Percentiles rank a stretch among this genome's conserved stretches.
phyloP scores from a whole-genome alignment of 805 yeast species.

The Myxozyma monticola region DNA sequence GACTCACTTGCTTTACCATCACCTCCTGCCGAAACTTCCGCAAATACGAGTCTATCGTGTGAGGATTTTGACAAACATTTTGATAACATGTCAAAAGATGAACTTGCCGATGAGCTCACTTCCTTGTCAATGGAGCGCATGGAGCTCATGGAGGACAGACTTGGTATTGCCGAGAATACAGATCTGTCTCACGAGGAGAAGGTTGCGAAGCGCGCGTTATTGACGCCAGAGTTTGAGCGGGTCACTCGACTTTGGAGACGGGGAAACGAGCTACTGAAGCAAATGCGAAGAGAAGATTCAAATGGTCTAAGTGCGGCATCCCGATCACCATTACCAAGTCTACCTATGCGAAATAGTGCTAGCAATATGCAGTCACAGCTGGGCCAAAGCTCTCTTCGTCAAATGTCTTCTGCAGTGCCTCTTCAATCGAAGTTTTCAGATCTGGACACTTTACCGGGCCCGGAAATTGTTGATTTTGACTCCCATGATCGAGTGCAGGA shows the following conservation, averaged over 20 bases:
- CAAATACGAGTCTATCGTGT: neutral
- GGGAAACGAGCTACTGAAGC: constrained; percentile 1
- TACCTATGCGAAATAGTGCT: neutral
- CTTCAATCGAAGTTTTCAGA: too few relatives aligned
- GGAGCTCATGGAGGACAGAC: constrained; percentile 14
- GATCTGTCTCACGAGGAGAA: constrained; percentile 6
- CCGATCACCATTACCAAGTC: neutral
- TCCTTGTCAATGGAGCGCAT: constrained; percentile 8
- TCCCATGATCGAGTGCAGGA: too few relatives aligned
- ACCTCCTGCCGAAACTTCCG: neutral
- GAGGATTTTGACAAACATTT: constrained; percentile 3
- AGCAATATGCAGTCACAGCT: too few relatives aligned
- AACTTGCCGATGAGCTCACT: constrained; percentile 7
- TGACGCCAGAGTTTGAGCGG: constrained; percentile 16
- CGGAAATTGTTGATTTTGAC: neutral
- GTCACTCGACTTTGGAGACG: constrained; percentile 8
- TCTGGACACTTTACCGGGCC: neutral
- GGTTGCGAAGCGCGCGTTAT: constrained; percentile 2
- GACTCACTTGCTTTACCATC: too few relatives aligned
- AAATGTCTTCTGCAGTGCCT: too few relatives aligned
- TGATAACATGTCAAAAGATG: constrained; percentile 8
- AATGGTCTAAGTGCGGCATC: neutral
- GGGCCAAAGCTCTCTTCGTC: too few relatives aligned
- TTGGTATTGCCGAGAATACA: constrained; percentile 18
- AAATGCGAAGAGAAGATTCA: neutral